Conservation (phyloP, 805 yeast genomes). For the Barnettozyma vustinii region DNA sequence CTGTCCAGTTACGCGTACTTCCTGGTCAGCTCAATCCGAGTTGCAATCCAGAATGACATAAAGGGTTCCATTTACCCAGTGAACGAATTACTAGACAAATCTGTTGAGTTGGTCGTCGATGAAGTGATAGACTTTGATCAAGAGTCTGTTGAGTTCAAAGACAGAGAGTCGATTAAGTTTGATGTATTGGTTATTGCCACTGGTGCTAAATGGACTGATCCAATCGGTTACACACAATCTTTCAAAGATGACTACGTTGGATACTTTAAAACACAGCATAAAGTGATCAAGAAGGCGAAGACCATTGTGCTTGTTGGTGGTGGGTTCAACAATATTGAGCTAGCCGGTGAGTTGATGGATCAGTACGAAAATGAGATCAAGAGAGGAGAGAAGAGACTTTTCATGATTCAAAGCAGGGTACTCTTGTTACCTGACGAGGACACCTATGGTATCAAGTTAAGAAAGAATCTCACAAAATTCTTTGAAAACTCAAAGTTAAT, state of each 20-base stretch:
- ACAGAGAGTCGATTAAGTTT: constrained; percentile 9
- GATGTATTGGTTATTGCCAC: constrained; percentile 28
- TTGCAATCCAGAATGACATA: constrained; percentile 15
- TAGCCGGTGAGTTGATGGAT: constrained; percentile 28
- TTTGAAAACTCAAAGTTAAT: constrained; percentile 5
- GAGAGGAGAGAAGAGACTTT: constrained; percentile 12
- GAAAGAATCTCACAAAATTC: constrained; percentile 10
- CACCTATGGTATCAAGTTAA: constrained; percentile 7
- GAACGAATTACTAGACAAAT: constrained; percentile 13
- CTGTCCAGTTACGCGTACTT: constrained; percentile 13
- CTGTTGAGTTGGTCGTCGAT: constrained; percentile 17
- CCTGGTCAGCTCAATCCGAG: constrained; percentile 16
- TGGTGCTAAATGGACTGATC: constrained; percentile 27
- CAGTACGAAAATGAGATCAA: constrained; percentile 15
- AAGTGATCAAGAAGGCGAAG: constrained; percentile 20
- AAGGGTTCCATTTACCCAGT: constrained; percentile 18
- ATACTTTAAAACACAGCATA: constrained; percentile 12
- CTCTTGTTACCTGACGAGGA: constrained; percentile 14
- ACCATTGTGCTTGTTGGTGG: constrained; percentile 29
- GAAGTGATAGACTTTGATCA: constrained; percentile 12
- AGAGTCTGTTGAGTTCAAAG: constrained; percentile 11
- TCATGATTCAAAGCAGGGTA: constrained; percentile 16
- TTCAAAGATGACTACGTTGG: constrained; percentile 14
- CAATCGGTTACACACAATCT: constrained; percentile 16
- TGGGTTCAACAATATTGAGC: constrained; percentile 28